phyloP scores from a whole-genome alignment of 2,329 filamentous ascomycete species.

The Paecilomyces dactylethromorphus region DNA sequence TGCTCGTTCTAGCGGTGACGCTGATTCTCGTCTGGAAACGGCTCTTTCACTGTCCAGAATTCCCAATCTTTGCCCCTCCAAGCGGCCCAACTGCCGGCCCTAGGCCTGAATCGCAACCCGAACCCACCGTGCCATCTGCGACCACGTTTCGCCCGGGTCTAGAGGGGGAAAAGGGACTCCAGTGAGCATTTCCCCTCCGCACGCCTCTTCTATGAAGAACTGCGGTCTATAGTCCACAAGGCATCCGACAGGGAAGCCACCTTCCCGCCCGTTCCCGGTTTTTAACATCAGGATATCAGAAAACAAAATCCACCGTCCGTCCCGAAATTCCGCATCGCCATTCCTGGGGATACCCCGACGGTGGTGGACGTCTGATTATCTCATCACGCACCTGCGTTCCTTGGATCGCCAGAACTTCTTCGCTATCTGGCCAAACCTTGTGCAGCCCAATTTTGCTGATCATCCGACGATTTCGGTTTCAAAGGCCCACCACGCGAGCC shows the following conservation, averaged over 20 bases:
- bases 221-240: not conserved
- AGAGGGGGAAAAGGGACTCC: not conserved
- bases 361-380: not conserved
- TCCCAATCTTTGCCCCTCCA: not conserved
- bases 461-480: slow-evolving; percentile 13
- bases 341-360: not conserved
- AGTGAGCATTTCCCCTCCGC: not conserved
- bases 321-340: not conserved
- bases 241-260: not conserved
- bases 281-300: not conserved
- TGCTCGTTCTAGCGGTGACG: not conserved
- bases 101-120: not conserved
- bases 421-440: slow-evolving; percentile 10
- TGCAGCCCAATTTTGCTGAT: slow-evolving; percentile 15
- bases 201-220: not conserved
- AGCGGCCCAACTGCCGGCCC: not conserved
- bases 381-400: slow-evolving; percentile 4
- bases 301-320: not conserved
- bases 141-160: not conserved
- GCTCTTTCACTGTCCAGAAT: not conserved
- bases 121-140: not conserved
- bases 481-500: not conserved
- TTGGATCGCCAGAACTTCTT: slow-evolving; percentile 7
- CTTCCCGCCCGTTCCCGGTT: not conserved
- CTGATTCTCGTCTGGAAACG: not conserved